Percentiles rank a stretch among this genome's conserved stretches.
Conservation (phyloP, 306 rosid genomes). For the Quercus dentata region DNA sequence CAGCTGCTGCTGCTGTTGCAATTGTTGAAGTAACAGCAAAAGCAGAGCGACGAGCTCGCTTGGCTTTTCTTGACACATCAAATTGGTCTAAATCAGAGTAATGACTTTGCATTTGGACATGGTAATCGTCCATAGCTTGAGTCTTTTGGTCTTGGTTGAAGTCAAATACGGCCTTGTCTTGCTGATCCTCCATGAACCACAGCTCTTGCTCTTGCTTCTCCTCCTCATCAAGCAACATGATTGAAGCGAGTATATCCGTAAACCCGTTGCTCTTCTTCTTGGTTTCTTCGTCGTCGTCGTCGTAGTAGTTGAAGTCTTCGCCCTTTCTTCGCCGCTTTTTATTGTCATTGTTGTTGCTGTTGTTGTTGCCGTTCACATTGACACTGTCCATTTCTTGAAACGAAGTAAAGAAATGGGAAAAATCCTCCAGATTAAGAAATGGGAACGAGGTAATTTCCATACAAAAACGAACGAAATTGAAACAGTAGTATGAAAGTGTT, state of each 20-base stretch:
- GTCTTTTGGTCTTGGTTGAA: constrained; percentile 23
- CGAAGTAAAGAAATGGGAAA: constrained; percentile 23
- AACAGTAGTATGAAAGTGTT: not conserved
- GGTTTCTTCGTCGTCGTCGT: constrained; percentile 6
- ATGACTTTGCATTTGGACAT: constrained; percentile 10
- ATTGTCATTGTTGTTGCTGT: constrained; percentile 11
- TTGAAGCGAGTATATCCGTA: constrained; percentile 38
- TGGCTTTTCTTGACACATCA: constrained; percentile 13
- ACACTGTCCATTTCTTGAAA: constrained; percentile 44
- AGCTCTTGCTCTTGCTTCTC: constrained; percentile 31
- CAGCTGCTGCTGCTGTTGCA: not conserved
- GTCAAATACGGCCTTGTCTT: constrained; percentile 14
- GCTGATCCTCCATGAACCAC: constrained; percentile 18
- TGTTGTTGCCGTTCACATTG: constrained; percentile 17
- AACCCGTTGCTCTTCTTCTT: constrained; percentile 18
- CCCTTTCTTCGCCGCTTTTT: constrained; percentile 30
- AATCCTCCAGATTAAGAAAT: constrained; percentile 47
- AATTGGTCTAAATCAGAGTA: constrained; percentile 23
- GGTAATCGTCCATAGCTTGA: constrained; percentile 32
- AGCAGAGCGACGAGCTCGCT: constrained; percentile 34
- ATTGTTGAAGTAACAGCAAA: not conserved
- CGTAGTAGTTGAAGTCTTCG: not conserved
- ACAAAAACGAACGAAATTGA: not conserved
- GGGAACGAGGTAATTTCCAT: constrained; percentile 54
- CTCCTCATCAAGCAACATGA: constrained; percentile 50